These are phyloP conservation scores for Conoideocrella luteorostrata DNA, from an alignment of 2,329 filamentous ascomycete genomes.

Conservation along the genomic window DNA sequence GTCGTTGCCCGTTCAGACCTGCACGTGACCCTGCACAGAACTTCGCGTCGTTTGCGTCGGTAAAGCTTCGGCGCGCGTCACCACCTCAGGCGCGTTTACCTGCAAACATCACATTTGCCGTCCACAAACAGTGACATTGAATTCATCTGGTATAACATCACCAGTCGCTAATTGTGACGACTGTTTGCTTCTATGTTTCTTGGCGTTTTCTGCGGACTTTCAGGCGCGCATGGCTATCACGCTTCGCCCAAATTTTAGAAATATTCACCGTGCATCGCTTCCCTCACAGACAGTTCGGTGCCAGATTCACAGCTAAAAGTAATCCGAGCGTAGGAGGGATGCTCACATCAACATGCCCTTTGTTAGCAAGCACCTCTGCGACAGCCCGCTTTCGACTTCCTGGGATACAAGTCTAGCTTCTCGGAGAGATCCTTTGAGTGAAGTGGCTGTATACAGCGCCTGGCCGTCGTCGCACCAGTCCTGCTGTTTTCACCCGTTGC, in stretches of 20 bases:
- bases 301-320: slow-evolving; percentile 1
- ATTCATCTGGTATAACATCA: no score
- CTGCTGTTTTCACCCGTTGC: no score
- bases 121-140: no score
- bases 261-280: background rate
- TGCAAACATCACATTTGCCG: background rate
- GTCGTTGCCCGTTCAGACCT: no score
- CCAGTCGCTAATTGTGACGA: no score
- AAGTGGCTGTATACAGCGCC: background rate
- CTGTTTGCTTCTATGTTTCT: no score
- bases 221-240: background rate
- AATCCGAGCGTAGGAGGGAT: slow-evolving; percentile 1
- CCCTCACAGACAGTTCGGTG: background rate
- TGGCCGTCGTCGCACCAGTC: no score
- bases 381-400: no score
- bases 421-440: no score
- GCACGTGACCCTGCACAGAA: slow-evolving; percentile 9
- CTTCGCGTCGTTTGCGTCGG: slow-evolving; percentile 20
- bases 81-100: slow-evolving; percentile 14
- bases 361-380: slow-evolving; percentile 14
- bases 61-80: slow-evolving; percentile 29
- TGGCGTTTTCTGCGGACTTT: no score
- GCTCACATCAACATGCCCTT: slow-evolving; percentile 19
- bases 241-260: background rate
- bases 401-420: no score